A percentile compares a stretch with the other conserved stretches of the same genome.
These are phyloP conservation scores for Danielia reshetovae DNA, from an alignment of 805 yeast species.

Conservation along the genomic window DNA sequence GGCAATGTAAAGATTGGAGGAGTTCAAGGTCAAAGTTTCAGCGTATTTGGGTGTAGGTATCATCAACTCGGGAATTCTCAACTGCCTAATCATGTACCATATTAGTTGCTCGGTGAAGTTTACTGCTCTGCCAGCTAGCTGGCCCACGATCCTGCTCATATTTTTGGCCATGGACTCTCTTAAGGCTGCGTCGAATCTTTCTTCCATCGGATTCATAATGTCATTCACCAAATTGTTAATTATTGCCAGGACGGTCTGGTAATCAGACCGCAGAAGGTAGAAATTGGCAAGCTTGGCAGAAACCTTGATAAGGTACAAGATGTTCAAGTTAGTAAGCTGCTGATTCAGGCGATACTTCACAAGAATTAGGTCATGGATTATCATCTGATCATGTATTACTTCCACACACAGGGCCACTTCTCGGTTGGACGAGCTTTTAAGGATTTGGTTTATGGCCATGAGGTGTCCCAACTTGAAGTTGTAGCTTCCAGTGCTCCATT, in stretches of 20 bases:
- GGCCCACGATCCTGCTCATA: constrained; percentile 44
- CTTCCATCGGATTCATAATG: constrained; percentile 30
- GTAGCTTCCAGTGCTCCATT: constrained; percentile 15
- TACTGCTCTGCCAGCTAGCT: constrained; percentile 28
- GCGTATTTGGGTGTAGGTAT: not conserved
- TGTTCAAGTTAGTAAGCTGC: constrained; percentile 14
- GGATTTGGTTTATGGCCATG: constrained; percentile 36
- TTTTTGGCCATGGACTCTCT: constrained; percentile 68
- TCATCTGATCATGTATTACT: constrained; percentile 4
- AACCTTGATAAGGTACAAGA: constrained; percentile 31
- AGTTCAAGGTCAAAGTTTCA: not conserved
- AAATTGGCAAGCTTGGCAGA: constrained; percentile 34
- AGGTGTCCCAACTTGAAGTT: constrained; percentile 33
- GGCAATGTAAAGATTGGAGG: constrained; percentile 21
- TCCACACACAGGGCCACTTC: constrained; percentile 1
- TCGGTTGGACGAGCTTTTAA: constrained; percentile 21
- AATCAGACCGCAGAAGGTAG: constrained; percentile 21
- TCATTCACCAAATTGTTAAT: constrained; percentile 44
- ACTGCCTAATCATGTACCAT: constrained; percentile 25
- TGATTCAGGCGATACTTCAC: not conserved
- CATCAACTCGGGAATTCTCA: constrained; percentile 21
- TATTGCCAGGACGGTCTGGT: constrained; percentile 43
- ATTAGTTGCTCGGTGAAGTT: constrained; percentile 44
- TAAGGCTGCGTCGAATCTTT: constrained; percentile 47
- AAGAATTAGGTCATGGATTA: constrained; percentile 6